Evolutionary conservation across 1,139 yeast species (phyloP), one percentile per base, ranked within the genome.

Genomic region (Hansenula sp.): DNA sequence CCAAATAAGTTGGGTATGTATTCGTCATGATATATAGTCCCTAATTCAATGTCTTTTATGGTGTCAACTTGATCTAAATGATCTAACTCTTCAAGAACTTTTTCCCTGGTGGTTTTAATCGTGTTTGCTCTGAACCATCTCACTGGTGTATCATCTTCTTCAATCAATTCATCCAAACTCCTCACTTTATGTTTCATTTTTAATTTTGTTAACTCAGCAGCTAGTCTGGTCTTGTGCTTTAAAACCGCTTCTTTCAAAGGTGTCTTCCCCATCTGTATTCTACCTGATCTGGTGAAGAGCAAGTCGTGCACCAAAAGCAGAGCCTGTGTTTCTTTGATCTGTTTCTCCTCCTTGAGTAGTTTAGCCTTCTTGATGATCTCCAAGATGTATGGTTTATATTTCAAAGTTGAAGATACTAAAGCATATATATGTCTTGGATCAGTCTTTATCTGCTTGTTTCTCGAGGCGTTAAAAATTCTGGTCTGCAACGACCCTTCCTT

Each of bases 251-350:
- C 95, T 56, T 92, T 92, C 44, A 88, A 71, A 0, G 92, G 87
- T 46, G 85, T 90, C 53, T 89, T 89, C 7, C 95, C 95, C 71
- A 89, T 83, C 56, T 88, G 94, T 44, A 92, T 85, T 46, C 97
- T 67, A 10, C 95, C 95, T 25, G 78, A 72, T 46, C 79, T 74
- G 6, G 94, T 77, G 45, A 92, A 73, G 8, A 92, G 62, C 43
- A 89, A 66, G 64, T 92, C 98, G 57, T 92, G 95, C 1, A 83
- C 81, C 62, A 92, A 65, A 16, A 92, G 64, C 39, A 79, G 49
- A 2, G 86, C 75, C 40, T 86, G 60, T 3, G 48, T 34, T 65
- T 68, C 55, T 52, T 56, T 47, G 56, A 68, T 43, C 48, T 65
- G 57, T 62, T 67, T 78, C 63, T 71, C 81, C 7, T 63, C 62